A percentile compares a stretch with the other conserved stretches of the same genome.
These are phyloP conservation scores for Populus trichocarpa DNA, from an alignment of 441 rosid species.

Conservation along the genomic window DNA sequence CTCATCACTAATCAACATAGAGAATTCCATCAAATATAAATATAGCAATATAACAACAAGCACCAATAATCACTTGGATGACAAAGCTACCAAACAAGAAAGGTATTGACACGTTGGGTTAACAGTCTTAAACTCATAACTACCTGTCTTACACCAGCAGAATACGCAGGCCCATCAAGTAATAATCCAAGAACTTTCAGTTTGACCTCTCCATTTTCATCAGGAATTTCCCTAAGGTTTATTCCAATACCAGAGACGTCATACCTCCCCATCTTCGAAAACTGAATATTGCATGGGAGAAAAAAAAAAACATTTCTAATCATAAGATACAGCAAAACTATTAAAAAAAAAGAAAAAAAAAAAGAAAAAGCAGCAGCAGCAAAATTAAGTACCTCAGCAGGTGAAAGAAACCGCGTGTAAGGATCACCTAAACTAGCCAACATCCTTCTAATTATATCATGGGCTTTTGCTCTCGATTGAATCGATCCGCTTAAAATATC, in stretches of 20 bases:
- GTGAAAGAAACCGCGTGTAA: constrained; percentile 85
- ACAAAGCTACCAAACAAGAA: not conserved
- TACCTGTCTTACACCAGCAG: constrained; percentile 91
- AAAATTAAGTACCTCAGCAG: constrained; percentile 57
- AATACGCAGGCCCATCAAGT: constrained; percentile 81
- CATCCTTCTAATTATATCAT: constrained; percentile 72
- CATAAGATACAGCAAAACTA: no score
- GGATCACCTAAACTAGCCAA: constrained; percentile 80
- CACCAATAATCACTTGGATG: not conserved
- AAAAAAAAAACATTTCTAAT: constrained; percentile 26
- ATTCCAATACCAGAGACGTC: constrained; percentile 91
- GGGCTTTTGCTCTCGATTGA: constrained; percentile 73
- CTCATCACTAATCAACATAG: not conserved
- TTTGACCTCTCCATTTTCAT: constrained; percentile 53
- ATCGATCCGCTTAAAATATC: constrained; percentile 52
- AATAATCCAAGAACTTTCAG: constrained; percentile 80
- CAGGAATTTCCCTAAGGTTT: constrained; percentile 86
- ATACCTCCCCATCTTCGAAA: constrained; percentile 94
- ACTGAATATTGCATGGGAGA: constrained; percentile 40
- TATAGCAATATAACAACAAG: not conserved
- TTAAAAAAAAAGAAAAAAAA: no score
- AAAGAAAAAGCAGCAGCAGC: no score
- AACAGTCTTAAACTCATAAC: not conserved
- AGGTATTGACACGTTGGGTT: not conserved
- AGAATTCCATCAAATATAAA: not conserved